Evolutionary conservation across 805 yeast species (phyloP), one percentile per base, ranked within the genome.

Genomic region (Pichia rugopelliculosa): DNA sequence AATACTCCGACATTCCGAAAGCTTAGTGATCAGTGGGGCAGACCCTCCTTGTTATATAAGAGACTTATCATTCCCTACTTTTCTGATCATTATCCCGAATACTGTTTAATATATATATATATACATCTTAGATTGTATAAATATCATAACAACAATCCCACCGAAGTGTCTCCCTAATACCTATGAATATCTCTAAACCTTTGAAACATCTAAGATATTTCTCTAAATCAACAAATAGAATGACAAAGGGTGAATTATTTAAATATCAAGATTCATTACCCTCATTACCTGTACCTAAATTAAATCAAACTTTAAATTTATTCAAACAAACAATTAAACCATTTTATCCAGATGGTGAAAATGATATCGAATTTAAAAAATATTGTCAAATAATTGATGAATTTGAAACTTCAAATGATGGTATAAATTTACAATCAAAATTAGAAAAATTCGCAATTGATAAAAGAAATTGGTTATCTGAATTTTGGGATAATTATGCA

Each of bases 401-500:
- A 49, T 89, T 91, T 57, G 67, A 77, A 34, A 63, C 66, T 25
- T 68, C 80, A 24, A 30, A 38, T 8, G 78, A 80, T 34, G 88
- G 87, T 8, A 70, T 71, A 40, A 88, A 93, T 17, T 75, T 91
- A 52, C 98, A 91, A 62, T 54, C 71, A 48, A 75, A 90, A 51
- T 74, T 91, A 45, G 60, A 65, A 34, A 69, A 73, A 23, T 78
- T 79, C 55, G 82, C 91, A 25, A 57, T 67, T 26, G 68, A 60
- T 46, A 71, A 68, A 48, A 82, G 88, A 61, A 91, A 91, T 66
- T 91, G 99, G 99, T 74, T 91, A 59, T 77, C 85, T 41, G 83
- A 79, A 51, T 88, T 84, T 75, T 91, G 99, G 99, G 96, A 91
- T 65, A 84, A 86, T 58, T 87, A 85, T 56, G 96, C 96, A 20